Conservation (phyloP, 2,329 filamentous ascomycete genomes). For the Claviceps arundinis region DNA sequence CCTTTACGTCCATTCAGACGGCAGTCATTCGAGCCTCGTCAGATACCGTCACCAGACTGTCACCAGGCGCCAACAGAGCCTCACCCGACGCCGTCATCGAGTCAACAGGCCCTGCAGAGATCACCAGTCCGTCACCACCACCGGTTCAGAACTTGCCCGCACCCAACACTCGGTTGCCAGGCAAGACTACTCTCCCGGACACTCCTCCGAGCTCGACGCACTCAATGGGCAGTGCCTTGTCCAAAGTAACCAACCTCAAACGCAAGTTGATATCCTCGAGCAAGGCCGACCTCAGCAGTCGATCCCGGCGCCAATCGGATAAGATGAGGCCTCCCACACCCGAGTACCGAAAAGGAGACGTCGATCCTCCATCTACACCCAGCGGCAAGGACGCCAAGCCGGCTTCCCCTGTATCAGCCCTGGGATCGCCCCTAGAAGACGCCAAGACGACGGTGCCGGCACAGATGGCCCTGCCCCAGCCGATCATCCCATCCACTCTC, state of each 20-base stretch:
- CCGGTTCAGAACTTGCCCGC: conserved; percentile 14
- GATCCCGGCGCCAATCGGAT: conserved; percentile 5
- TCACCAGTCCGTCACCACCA: conserved; percentile 5
- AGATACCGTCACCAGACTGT: not conserved
- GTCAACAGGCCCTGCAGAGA: not conserved
- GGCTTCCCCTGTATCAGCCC: conserved; percentile 31
- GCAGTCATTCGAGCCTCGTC: conserved; percentile 2
- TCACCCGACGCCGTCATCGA: not conserved
- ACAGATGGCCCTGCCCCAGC: conserved; percentile 7
- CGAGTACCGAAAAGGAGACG: conserved; percentile 32
- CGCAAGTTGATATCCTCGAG: conserved; percentile 9
- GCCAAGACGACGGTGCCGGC: not conserved
- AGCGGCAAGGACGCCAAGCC: conserved; percentile 27
- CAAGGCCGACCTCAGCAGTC: not conserved
- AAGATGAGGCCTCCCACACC: conserved; percentile 32
- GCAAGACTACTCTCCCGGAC: conserved; percentile 8
- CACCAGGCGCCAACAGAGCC: not conserved
- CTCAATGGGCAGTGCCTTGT: conserved; percentile 21
- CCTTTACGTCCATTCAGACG: conserved; percentile 9
- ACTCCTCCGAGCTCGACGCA: conserved; percentile 2
- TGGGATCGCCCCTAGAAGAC: conserved; percentile 20
- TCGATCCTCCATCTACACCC: conserved; percentile 19
- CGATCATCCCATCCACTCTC: not conserved
- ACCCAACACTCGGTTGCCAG: conserved; percentile 15
- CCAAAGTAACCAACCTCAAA: conserved; percentile 20